Base-by-base conservation (phyloP, 495 filamentous ascomycete species). In the Xylaria bambusicola region DNA sequence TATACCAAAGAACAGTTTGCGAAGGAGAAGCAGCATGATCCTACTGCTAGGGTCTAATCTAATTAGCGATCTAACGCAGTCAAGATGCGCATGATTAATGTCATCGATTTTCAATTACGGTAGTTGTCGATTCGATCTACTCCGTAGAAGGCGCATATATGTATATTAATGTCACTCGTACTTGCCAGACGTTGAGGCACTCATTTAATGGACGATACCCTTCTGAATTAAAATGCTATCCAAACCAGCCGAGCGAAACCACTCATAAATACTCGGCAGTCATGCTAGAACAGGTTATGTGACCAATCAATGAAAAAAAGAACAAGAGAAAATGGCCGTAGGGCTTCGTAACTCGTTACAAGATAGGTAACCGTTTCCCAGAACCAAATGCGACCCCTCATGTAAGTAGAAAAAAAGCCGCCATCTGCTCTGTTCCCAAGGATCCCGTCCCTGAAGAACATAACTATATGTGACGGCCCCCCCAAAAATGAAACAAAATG, bases 1-100 rank as follows among this genome's bases (percentile, higher is more conserved):
- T 70, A 71, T 45, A 29, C 62, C n/a, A 27, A 61, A 21, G 24
- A 63, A 2, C 62, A 64, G 38, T 69, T 70, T 44, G 52, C 64
- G 9, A 35, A 50, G 27, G 69, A 71, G 55, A 61, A 67, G 52
- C 47, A 53, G 6, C 60, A 58, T 40, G 63, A 71, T 20, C 56
- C 61, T 15, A 68, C 66, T 18, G 59, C 58, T 20, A 61, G 69
- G 5, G 63, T 71, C 7, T 71, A 62, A 29, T 15, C 40, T n/a
- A n/a, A n/a, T n/a, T n/a, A n/a, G n/a, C n/a, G n/a, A n/a, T n/a
- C n/a, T n/a, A n/a, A n/a, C n/a, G n/a, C n/a, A n/a, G n/a, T n/a
- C n/a, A n/a, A n/a, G n/a, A n/a, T n/a, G n/a, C n/a, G n/a, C n/a
- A n/a, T n/a, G n/a, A n/a, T n/a, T n/a, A n/a, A n/a, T n/a, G n/a